phyloP scores from a whole-genome alignment of 768 basidiomycete species.

The Suillus fuscotomentosus region DNA sequence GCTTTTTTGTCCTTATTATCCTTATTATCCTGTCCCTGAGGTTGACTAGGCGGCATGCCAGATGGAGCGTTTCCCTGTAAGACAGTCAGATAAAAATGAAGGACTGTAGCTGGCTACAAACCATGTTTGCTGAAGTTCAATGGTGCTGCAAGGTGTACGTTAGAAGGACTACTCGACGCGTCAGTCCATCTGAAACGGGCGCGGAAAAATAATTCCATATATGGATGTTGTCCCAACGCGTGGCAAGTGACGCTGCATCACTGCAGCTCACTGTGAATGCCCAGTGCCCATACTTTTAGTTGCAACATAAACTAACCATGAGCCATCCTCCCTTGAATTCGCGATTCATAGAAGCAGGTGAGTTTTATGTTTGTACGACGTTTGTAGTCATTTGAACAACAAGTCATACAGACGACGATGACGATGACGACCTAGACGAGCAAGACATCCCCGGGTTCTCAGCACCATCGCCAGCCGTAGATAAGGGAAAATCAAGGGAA shows the following conservation, averaged over 20 bases:
- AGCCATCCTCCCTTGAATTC: constrained; percentile 43
- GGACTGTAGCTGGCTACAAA: constrained; percentile 8
- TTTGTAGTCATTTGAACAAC: constrained; percentile 9
- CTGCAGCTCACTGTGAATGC: neutral
- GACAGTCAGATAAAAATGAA: constrained; percentile 9
- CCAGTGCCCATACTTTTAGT: neutral
- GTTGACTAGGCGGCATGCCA: constrained; percentile 44
- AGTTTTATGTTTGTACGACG: constrained; percentile 5
- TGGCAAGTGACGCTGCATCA: neutral
- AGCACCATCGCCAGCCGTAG: constrained; percentile 51
- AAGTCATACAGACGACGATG: constrained; percentile 48
- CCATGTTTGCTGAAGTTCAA: constrained; percentile 19
- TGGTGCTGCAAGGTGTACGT: neutral
- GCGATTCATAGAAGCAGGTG: constrained; percentile 81
- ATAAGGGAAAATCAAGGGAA: constrained; percentile 75
- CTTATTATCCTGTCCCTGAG: constrained; percentile 46
- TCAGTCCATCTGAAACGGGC: constrained; percentile 35
- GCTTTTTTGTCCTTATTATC: constrained; percentile 45
- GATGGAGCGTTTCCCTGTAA: constrained; percentile 75
- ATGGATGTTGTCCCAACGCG: neutral
- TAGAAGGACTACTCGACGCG: constrained; percentile 41
- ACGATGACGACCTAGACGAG: constrained; percentile 76
- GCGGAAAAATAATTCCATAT: neutral
- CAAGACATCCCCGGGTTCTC: constrained; percentile 79
- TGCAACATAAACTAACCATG: constrained; percentile 16